These are phyloP conservation scores for Chloropicon primus DNA, from an alignment of 139 green algal species.

Conservation along the genomic window DNA sequence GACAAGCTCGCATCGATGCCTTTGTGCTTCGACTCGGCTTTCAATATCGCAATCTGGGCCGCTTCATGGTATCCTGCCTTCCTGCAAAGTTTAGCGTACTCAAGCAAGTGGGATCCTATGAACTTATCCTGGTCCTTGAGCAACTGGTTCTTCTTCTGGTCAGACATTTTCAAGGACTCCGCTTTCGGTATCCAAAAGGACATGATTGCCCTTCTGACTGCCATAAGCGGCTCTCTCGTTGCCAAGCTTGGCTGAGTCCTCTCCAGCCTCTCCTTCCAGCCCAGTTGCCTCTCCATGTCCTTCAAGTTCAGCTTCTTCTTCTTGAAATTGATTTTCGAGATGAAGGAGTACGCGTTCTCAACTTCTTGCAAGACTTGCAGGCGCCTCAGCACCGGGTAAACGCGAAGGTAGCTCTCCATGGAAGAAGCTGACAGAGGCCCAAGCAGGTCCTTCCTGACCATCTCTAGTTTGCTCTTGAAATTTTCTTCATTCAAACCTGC, in stretches of 20 bases:
- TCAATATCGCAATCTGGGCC: slow-evolving; percentile 56
- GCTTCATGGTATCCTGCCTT: slow-evolving; percentile 63
- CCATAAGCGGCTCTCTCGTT: not conserved
- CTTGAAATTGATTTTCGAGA: not conserved
- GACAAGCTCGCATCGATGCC: not conserved
- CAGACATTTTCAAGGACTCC: not conserved
- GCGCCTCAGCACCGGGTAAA: slow-evolving; percentile 70
- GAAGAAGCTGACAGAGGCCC: slow-evolving; percentile 50
- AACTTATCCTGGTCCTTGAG: not conserved
- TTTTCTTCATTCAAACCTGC: not conserved
- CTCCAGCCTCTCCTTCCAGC: not conserved
- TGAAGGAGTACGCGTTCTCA: slow-evolving; percentile 13
- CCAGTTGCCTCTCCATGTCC: not conserved
- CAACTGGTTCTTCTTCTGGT: not conserved
- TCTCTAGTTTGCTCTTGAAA: slow-evolving; percentile 28
- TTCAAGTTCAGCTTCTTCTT: not conserved
- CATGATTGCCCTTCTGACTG: not conserved
- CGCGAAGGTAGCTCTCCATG: slow-evolving; percentile 77
- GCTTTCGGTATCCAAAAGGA: not conserved
- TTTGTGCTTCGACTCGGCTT: slow-evolving; percentile 33
- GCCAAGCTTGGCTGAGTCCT: not conserved
- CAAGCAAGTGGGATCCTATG: slow-evolving; percentile 40
- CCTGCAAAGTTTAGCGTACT: slow-evolving; percentile 69
- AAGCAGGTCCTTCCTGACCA: slow-evolving; percentile 40
- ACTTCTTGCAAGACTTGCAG: slow-evolving; percentile 73